phyloP scores from a whole-genome alignment of 2,329 filamentous ascomycete species.

The Akanthomyces uredinophilus region DNA sequence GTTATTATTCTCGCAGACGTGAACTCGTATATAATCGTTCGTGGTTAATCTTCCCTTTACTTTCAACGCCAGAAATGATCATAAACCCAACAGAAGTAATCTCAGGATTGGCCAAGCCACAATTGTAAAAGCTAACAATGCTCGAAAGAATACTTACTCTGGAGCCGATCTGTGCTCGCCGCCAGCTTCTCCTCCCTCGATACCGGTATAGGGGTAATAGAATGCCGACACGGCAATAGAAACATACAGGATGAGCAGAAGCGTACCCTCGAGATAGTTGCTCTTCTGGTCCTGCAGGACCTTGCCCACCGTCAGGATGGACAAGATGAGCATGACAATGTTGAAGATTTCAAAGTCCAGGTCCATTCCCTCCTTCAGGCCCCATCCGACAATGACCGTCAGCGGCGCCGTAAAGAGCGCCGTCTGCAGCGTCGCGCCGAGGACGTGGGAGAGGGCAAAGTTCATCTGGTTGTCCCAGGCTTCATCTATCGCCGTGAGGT shows the following conservation, averaged over 20 bases:
- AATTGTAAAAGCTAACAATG: too few relatives aligned
- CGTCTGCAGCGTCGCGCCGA: conserved; percentile 84
- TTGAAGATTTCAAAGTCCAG: conserved; percentile 87
- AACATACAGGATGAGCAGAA: conserved; percentile 66
- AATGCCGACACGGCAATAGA: conserved; percentile 55
- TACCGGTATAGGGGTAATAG: conserved; percentile 41
- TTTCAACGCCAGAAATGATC: not conserved
- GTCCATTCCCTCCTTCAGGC: conserved; percentile 58
- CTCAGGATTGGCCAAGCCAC: not conserved
- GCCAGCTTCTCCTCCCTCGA: conserved; percentile 19
- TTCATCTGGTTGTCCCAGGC: conserved; percentile 82
- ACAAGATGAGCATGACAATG: conserved; percentile 71
- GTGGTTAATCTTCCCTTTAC: not conserved
- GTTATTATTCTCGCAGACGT: not conserved
- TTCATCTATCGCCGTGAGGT: conserved; percentile 78
- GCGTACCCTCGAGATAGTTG: conserved; percentile 81
- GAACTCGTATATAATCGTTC: not conserved
- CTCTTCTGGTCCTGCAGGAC: conserved; percentile 84
- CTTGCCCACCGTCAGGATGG: conserved; percentile 80
- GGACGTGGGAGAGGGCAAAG: conserved; percentile 77
- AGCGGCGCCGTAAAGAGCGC: conserved; percentile 83
- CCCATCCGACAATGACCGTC: conserved; percentile 80
- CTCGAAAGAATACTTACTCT: not conserved
- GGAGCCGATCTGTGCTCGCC: not conserved
- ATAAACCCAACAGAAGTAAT: too few relatives aligned